phyloP scores from a whole-genome alignment of 768 basidiomycete species.

The Crucibulum laeve region DNA sequence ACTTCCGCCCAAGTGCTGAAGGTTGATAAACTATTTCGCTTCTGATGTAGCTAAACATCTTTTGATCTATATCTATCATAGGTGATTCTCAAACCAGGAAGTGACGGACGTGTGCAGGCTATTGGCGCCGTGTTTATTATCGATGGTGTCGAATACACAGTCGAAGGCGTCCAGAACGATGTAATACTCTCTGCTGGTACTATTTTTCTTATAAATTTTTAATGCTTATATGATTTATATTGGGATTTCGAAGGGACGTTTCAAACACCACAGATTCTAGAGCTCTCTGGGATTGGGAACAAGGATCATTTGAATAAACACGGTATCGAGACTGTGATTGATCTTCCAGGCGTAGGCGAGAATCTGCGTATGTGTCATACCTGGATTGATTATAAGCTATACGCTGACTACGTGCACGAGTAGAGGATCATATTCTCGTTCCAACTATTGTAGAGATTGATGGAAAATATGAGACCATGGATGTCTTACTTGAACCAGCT shows the following conservation, averaged over 20 bases:
- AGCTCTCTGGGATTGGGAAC: conserved; percentile 45
- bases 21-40: conserved; percentile 21
- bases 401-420: not conserved
- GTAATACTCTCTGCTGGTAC: conserved; percentile 32
- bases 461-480: conserved; percentile 20
- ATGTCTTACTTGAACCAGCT: conserved; percentile 8
- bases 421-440: conserved; percentile 21
- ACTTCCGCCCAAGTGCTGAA: conserved; percentile 16
- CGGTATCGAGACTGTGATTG: conserved; percentile 21
- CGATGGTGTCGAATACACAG: conserved; percentile 14
- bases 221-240: not conserved
- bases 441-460: conserved; percentile 11
- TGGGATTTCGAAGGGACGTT: conserved; percentile 11
- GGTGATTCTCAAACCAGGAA: conserved; percentile 5
- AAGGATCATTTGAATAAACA: conserved; percentile 17
- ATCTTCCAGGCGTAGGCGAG: conserved; percentile 40
- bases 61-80: conserved; percentile 1
- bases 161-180: conserved; percentile 32
- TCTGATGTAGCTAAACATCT: conserved; percentile 9
- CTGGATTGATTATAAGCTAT: too few species aligned
- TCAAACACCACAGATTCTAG: conserved; percentile 34
- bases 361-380: conserved; percentile 17
- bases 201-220: not conserved
- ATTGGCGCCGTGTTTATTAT: conserved; percentile 7
- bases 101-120: conserved; percentile 1